phyloP scores from a whole-genome alignment of 805 yeast genomes.

The Lachancea waltii region DNA sequence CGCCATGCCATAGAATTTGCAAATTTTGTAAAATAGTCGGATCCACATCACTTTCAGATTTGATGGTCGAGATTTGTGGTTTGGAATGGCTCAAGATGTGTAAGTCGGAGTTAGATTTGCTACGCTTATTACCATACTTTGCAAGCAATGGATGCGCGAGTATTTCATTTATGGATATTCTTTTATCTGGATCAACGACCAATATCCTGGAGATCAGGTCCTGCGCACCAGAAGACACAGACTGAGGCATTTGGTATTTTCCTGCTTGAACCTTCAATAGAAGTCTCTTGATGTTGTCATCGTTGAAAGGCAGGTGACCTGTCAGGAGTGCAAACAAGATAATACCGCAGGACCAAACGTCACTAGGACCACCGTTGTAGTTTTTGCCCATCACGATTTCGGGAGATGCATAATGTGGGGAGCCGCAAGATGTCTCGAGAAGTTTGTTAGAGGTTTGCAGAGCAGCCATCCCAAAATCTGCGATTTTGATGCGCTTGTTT shows the following conservation, averaged over 20 bases:
- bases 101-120: constrained; percentile 27
- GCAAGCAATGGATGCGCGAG: constrained; percentile 69
- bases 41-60: constrained; percentile 49
- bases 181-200: constrained; percentile 59
- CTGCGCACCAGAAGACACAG: constrained; percentile 57
- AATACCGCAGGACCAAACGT: constrained; percentile 86
- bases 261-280: constrained; percentile 74
- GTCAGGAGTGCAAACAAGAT: constrained; percentile 71
- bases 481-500: constrained; percentile 63
- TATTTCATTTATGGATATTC: constrained; percentile 65
- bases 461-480: constrained; percentile 90
- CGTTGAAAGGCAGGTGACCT: constrained; percentile 80
- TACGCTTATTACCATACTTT: constrained; percentile 45
- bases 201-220: constrained; percentile 61
- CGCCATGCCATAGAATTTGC: constrained; percentile 78
- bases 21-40: constrained; percentile 66
- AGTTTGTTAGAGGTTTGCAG: constrained; percentile 64
- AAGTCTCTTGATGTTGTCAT: constrained; percentile 66
- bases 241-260: constrained; percentile 62
- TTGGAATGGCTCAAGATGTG: constrained; percentile 17
- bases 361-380: constrained; percentile 80
- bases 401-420: constrained; percentile 86
- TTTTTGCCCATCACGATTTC: constrained; percentile 74
- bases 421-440: constrained; percentile 77
- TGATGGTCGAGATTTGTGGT: constrained; percentile 17